phyloP scores from a whole-genome alignment of 73 alveolate species.

The Symbiodinium pilosum region DNA sequence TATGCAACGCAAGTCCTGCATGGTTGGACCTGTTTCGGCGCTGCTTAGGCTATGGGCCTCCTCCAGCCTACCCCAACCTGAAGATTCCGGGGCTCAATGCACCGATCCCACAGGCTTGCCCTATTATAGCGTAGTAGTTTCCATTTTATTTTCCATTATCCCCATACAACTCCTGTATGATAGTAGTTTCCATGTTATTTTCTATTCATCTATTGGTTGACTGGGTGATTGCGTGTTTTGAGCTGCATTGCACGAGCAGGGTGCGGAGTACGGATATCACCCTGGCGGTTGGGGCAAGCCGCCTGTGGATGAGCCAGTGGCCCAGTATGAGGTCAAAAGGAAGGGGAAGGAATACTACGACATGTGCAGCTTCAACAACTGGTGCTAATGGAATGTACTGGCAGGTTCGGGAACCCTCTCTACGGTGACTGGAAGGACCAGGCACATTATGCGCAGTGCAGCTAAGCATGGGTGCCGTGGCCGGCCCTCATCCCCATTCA shows the following conservation, averaged over 20 bases:
- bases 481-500: too few species aligned
- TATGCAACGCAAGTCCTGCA: too few species aligned
- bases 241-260: neutral
- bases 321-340: too few species aligned
- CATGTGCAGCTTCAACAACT: neutral
- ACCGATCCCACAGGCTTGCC: conserved; percentile 96
- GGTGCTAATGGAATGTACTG: too few species aligned
- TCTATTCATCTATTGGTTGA: too few species aligned
- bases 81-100: conserved; percentile 99
- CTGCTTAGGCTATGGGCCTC: conserved; percentile 98
- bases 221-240: neutral
- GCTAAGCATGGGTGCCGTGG: too few species aligned
- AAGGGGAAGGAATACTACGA: neutral
- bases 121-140: too few species aligned
- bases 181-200: too few species aligned
- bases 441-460: neutral
- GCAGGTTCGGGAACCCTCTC: conserved; percentile 74
- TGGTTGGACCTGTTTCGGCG: too few species aligned
- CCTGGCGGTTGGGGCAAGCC: conserved; percentile 95
- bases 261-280: conserved; percentile 96
- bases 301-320: conserved; percentile 56
- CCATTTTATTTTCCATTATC: too few species aligned
- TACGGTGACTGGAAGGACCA: conserved; percentile 83
- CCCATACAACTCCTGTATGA: too few species aligned
- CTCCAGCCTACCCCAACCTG: conserved; percentile 99